A percentile compares a stretch with the other conserved stretches of the same genome.
Evolutionary conservation across 1,284 basidiomycete species (phyloP).

Genomic region (Cystobasidium pallidum): DNA sequence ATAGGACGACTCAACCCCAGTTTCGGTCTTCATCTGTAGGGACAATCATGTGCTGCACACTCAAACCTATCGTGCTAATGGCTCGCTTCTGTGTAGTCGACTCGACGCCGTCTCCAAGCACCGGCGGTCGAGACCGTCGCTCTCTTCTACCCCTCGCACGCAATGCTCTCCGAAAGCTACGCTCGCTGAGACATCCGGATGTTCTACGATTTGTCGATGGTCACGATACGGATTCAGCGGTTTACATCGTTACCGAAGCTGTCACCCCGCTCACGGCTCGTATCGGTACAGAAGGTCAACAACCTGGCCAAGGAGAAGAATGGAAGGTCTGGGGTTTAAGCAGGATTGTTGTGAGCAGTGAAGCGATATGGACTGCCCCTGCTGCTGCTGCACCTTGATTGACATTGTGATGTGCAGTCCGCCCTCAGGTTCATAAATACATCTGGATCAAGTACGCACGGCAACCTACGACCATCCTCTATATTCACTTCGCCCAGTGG

Average conservation of each 20-base stretch:
- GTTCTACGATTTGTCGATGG: slow-evolving; percentile 89
- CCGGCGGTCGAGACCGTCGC: slow-evolving; percentile 61
- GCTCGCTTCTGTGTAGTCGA: slow-evolving; percentile 61
- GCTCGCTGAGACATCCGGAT: slow-evolving; percentile 91
- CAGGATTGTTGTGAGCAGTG: slow-evolving; percentile 73
- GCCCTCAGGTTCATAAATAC: slow-evolving; percentile 86
- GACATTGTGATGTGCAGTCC: slow-evolving; percentile 62
- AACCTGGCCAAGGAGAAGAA: slow-evolving; percentile 71
- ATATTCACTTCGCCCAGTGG: slow-evolving; percentile 88
- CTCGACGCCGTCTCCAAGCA: slow-evolving; percentile 59
- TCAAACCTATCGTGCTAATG: background rate
- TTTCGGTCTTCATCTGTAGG: slow-evolving; percentile 81
- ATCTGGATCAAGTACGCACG: slow-evolving; percentile 81
- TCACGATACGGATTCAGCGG: slow-evolving; percentile 68
- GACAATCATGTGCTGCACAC: too few relatives aligned
- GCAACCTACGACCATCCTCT: slow-evolving; percentile 74
- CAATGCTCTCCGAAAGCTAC: slow-evolving; percentile 87
- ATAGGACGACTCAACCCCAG: slow-evolving; percentile 80
- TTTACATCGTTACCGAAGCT: slow-evolving; percentile 94
- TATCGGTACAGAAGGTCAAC: slow-evolving; percentile 63
- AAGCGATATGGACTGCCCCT: slow-evolving; percentile 31
- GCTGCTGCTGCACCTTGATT: slow-evolving; percentile 46
- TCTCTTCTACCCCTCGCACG: slow-evolving; percentile 73
- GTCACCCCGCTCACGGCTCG: slow-evolving; percentile 75
- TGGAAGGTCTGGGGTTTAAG: slow-evolving; percentile 95